Base-by-base conservation (phyloP, 768 basidiomycete genomes). In the Galerina marginata region DNA sequence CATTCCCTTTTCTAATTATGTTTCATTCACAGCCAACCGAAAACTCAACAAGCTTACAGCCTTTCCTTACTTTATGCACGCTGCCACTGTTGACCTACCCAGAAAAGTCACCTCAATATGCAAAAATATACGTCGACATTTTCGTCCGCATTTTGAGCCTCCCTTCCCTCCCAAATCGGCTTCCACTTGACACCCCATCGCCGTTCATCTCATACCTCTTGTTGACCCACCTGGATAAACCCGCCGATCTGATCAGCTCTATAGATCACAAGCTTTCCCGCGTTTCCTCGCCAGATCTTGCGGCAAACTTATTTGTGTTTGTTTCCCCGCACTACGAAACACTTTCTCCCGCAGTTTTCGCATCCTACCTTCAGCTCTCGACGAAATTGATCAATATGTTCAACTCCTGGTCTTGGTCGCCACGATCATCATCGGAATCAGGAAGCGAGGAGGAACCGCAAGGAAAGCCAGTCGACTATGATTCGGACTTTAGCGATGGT, bases 91-190 rank as follows among this genome's bases (percentile, higher is more conserved):
- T 68, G 10, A 73, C 65, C 23, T 72, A 72, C 43, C 68, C 66
- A 26, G 43, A 62, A 1, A 38, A 64, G 43, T 64, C 68, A 1
- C 65, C 69, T 1, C 53, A 66, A 44, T 78, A 75, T 65, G 23
- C 71, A 6, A 64, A 61, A 60, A 71, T 78, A 43, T 67, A 89
- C 14, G 63, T 72, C 33, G 67, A 72, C 15, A 66, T 91, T 26
- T 64, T 91, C 54, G 68, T 77, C 14, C 72, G 77, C 60, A 84
- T 96, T 55, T 78, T 96, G 58, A 82, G 88, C 2, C 78, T 96
- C 46, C 90, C 92, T 0, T 75, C 93, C 0, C 81, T 98, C 0
- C 93, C 93, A 1, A 90, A 92, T 72, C 89, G 86, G 7, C 77
- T 91, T 44, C 90, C 85, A 39, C 77, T 88, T 20, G 71, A 75